A percentile compares a stretch with the other conserved stretches of the same genome.
phyloP scores from a whole-genome alignment of 495 filamentous ascomycete genomes.

The Pyrenula aspistea region DNA sequence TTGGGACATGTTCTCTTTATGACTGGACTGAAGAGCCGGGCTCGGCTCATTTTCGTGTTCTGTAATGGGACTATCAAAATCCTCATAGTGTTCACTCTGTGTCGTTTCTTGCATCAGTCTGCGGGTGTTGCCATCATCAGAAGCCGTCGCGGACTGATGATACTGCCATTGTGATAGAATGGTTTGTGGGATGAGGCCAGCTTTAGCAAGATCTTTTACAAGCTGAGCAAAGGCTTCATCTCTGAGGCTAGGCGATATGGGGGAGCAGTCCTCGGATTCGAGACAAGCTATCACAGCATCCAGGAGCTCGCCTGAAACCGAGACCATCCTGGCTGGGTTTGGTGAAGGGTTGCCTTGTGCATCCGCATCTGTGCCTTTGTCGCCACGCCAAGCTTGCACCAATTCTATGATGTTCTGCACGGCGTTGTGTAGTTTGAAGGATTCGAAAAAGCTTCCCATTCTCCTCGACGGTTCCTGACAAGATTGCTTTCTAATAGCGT shows the following conservation, averaged over 20 bases:
- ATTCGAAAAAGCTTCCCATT: neutral
- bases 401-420: neutral
- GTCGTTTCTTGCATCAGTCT: too few species aligned
- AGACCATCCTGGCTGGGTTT: neutral
- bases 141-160: too few species aligned
- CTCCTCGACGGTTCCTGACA: too few species aligned
- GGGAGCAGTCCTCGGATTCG: neutral
- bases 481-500: too few species aligned
- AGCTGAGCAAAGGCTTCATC: neutral
- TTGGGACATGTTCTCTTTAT: neutral
- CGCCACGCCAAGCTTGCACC: neutral
- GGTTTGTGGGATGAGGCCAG: neutral
- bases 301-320: neutral
- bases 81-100: neutral
- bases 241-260: neutral
- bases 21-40: too few species aligned
- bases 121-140: neutral
- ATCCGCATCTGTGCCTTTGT: neutral
- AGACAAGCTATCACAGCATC: neutral
- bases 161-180: too few species aligned
- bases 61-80: neutral
- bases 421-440: neutral
- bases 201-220: neutral
- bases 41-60: neutral
- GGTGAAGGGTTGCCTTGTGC: neutral